phyloP scores from a whole-genome alignment of 2,329 filamentous ascomycete species.

The Fusarium newnesense region DNA sequence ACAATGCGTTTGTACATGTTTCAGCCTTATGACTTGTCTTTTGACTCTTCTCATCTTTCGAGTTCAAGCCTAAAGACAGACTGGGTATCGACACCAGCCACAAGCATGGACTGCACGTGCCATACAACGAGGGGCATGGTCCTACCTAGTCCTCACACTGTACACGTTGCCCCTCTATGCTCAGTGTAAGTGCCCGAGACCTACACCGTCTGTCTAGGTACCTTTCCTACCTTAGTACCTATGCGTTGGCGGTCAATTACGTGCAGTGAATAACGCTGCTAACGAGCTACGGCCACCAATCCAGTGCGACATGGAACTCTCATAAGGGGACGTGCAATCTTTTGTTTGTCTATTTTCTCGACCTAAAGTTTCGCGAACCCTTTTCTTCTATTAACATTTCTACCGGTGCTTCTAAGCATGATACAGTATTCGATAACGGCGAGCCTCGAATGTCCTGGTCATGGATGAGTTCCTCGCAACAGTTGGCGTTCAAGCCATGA shows the following conservation, averaged over 20 bases:
- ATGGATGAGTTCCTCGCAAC: conserved; percentile 76
- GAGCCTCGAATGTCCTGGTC: conserved; percentile 19
- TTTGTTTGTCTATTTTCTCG: background rate
- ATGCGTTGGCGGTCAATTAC: conserved; percentile 28
- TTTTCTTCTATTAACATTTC: background rate
- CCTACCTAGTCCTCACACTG: conserved; percentile 28
- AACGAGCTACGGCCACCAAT: conserved; percentile 21
- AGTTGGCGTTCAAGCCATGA: conserved; percentile 78
- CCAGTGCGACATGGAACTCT: conserved; percentile 22
- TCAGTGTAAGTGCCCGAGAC: conserved; percentile 16
- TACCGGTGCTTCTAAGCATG: conserved; percentile 17
- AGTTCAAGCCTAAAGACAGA: conserved; percentile 10
- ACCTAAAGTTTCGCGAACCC: background rate
- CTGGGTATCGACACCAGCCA: conserved; percentile 23
- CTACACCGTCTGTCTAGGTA: background rate
- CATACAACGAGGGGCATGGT: conserved; percentile 22
- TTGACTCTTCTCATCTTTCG: background rate
- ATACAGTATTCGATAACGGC: conserved; percentile 6
- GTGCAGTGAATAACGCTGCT: conserved; percentile 29
- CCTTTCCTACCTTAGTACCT: background rate
- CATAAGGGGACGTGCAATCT: conserved; percentile 19
- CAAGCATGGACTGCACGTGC: conserved; percentile 26
- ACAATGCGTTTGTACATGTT: background rate
- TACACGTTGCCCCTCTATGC: conserved; percentile 34
- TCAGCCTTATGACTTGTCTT: conserved; percentile 3